These are phyloP conservation scores for Apiospora koreana DNA, from an alignment of 2,329 filamentous ascomycete genomes.

Conservation along the genomic window DNA sequence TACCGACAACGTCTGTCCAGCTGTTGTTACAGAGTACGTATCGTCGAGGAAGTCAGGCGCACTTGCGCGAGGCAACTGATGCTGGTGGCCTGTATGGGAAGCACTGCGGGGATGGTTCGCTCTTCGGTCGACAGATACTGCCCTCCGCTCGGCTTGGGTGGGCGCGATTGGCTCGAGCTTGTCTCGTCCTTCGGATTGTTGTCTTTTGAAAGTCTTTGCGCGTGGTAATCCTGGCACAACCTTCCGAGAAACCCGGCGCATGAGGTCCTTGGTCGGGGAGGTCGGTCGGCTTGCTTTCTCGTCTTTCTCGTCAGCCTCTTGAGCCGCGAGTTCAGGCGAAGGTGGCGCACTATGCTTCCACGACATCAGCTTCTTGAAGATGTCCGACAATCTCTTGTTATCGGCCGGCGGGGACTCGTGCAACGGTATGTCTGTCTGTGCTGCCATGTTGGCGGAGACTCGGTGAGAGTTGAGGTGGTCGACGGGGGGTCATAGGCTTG, in stretches of 20 bases:
- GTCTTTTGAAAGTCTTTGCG: slow-evolving; percentile 77
- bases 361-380: slow-evolving; percentile 26
- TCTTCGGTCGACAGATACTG: slow-evolving; percentile 65
- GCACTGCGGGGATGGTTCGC: slow-evolving; percentile 34
- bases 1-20: slow-evolving; percentile 27
- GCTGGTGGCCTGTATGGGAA: slow-evolving; percentile 31
- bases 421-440: slow-evolving; percentile 24
- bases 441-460: slow-evolving; percentile 29
- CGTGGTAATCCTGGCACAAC: slow-evolving; percentile 80
- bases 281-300: slow-evolving; percentile 23
- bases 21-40: slow-evolving; percentile 25
- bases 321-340: slow-evolving; percentile 21
- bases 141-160: slow-evolving; percentile 67
- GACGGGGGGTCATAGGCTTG: slow-evolving; percentile 24
- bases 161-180: slow-evolving; percentile 68
- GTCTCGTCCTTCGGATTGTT: slow-evolving; percentile 77
- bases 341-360: slow-evolving; percentile 25
- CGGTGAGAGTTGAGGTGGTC: slow-evolving; percentile 20
- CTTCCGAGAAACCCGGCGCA: slow-evolving; percentile 51
- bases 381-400: slow-evolving; percentile 23
- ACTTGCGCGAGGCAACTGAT: slow-evolving; percentile 46
- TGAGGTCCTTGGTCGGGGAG: slow-evolving; percentile 32
- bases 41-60: slow-evolving; percentile 47
- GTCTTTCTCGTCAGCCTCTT: slow-evolving; percentile 23
- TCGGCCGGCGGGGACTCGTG: slow-evolving; percentile 26